These are phyloP conservation scores for Neocatenulostroma microsporum DNA, from an alignment of 2,329 filamentous ascomycete genomes.

Conservation along the genomic window DNA sequence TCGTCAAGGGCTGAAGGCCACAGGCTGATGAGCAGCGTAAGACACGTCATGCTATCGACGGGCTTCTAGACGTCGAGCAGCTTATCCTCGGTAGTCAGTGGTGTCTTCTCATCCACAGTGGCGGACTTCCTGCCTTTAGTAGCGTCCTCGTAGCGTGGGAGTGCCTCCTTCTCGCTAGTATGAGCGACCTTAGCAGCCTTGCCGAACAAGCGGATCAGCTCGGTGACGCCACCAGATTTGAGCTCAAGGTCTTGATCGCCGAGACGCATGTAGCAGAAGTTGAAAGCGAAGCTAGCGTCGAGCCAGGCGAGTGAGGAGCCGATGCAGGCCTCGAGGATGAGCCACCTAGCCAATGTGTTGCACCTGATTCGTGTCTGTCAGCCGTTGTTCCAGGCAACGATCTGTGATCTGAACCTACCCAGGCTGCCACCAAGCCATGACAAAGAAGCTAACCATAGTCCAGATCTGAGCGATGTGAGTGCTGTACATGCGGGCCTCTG, in stretches of 20 bases:
- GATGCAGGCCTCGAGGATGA: conserved; percentile 12
- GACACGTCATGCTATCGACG: too few species aligned
- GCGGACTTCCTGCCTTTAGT: not conserved
- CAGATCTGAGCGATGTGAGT: conserved; percentile 17
- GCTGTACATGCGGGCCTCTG: conserved; percentile 11
- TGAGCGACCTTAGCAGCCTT: conserved; percentile 6
- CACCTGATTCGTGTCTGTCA: too few species aligned
- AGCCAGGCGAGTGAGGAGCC: conserved; percentile 16
- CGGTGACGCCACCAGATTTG: conserved; percentile 1
- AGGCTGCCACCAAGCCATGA: conserved; percentile 14
- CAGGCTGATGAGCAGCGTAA: too few species aligned
- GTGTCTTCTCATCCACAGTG: conserved; percentile 1
- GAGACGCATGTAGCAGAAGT: conserved; percentile 12
- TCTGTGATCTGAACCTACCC: not conserved
- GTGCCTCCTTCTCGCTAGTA: conserved; percentile 1
- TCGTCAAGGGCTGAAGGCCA: too few species aligned
- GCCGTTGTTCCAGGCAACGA: too few species aligned
- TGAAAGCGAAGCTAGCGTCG: conserved; percentile 16
- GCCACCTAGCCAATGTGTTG: conserved; percentile 7
- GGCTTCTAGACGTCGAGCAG: too few species aligned
- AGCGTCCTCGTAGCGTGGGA: not conserved
- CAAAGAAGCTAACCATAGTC: conserved; percentile 13
- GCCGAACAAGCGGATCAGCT: conserved; percentile 7
- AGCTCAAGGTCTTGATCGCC: conserved; percentile 6
- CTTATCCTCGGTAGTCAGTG: too few species aligned